phyloP scores from a whole-genome alignment of 2,329 filamentous ascomycete genomes.

The Pseudogymnoascus sp. region DNA sequence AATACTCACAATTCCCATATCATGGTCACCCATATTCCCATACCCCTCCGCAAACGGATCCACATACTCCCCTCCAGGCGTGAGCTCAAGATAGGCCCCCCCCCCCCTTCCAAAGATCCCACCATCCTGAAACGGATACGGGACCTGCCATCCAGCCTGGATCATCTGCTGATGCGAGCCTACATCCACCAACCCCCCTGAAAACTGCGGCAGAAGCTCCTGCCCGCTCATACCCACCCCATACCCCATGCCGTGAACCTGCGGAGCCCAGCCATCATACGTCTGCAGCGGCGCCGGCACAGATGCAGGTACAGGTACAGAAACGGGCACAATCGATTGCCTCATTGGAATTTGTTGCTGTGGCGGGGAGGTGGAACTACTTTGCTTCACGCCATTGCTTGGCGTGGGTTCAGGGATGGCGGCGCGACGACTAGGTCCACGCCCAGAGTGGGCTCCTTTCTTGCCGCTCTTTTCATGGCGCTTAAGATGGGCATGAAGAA shows the following conservation, averaged over 20 bases:
- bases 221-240: background rate
- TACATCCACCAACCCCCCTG: background rate
- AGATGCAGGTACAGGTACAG: background rate
- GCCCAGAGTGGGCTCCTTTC: background rate
- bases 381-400: background rate
- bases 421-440: background rate
- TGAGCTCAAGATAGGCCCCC: background rate
- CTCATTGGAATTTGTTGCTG: background rate
- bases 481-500: constrained; percentile 20
- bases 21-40: constrained; percentile 4
- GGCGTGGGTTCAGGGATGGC: background rate
- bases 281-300: background rate
- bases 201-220: background rate
- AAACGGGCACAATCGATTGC: background rate
- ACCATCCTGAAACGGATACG: constrained; percentile 8
- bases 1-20: constrained; percentile 2
- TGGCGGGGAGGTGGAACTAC: background rate
- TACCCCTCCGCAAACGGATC: constrained; percentile 4
- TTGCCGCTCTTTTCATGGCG: constrained; percentile 14
- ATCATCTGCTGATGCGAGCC: background rate
- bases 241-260: background rate
- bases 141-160: background rate
- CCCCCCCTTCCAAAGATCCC: constrained; percentile 7
- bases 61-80: background rate
- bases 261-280: background rate